Base-by-base conservation (phyloP, 2,329 filamentous ascomycete genomes). In the Metarhizium brunneum region DNA sequence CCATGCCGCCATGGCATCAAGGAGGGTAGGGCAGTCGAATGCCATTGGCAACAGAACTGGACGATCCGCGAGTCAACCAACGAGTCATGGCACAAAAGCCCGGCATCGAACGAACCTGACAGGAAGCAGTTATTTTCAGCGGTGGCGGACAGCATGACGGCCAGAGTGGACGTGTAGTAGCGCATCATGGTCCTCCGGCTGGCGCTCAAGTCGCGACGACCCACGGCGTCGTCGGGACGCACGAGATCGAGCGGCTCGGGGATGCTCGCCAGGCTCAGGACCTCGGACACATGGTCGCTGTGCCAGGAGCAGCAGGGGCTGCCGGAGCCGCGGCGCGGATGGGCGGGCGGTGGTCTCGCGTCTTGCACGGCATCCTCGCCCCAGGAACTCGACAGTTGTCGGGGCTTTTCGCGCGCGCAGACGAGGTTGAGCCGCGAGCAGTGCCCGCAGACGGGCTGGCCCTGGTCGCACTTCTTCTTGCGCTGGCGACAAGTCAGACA, bases 401-500 rank as follows among this genome's bases (percentile, higher is more conserved):
- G 52, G 2, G 60, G 60, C 3, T 54, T 32, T 52, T 62, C 60
- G 14, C 50, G 49, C 30, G 57, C 35, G 42, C 60, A 62, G 13
- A 57, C 47, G 2, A 62, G 54, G 36, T 62, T 61, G 18, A 62
- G 58, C 2, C 60, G 58, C 3, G 56, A 59, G 32, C 60, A 62
- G 47, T 61, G 58, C 2, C 58, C 56, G 30, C 60, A 62, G 4
- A 60, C 42, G 10, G 60, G 59, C 16, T 54, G 57, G 7, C 45
- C 43, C 38, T 60, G 60, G 30, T 60, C 58, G 42, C 61, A 63
- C 35, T 57, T 58, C 47, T 61, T 61, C 45, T 63, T 63, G 48
- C 61, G 56, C 42, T 58, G 56, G 35, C 61, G 57, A n/a, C 59
- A 64, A 8, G 62, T 64, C 32, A 59, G 32, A 47, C 63, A 64